These are phyloP conservation scores for Euphorbia peplus DNA, from an alignment of 345 rosid genomes.

Conservation along the genomic window DNA sequence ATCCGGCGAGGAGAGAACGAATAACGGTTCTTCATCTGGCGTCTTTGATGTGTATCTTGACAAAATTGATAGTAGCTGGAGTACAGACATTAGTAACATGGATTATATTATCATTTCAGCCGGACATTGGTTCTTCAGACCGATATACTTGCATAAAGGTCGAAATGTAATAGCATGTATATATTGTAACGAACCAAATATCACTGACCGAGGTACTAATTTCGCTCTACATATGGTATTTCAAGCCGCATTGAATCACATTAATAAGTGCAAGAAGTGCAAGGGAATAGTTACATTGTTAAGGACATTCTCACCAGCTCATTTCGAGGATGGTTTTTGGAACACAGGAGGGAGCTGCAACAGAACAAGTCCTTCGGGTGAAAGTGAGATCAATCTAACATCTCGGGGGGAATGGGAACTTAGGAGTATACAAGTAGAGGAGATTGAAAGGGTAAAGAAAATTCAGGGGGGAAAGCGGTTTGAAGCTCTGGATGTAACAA, in stretches of 20 bases:
- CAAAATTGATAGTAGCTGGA: constrained; percentile 51
- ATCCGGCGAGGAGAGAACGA: constrained; percentile 40
- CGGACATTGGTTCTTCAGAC: constrained; percentile 83
- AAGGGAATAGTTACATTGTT: constrained; percentile 37
- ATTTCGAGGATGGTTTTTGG: constrained; percentile 85
- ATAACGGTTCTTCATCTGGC: constrained; percentile 49
- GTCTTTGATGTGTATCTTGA: constrained; percentile 42
- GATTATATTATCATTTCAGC: constrained; percentile 61
- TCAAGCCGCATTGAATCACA: constrained; percentile 42
- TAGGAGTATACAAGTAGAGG: constrained; percentile 50
- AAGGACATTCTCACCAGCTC: constrained; percentile 84
- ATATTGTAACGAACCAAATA: constrained; percentile 49
- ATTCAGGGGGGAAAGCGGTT: constrained; percentile 36
- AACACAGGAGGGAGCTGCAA: constrained; percentile 66
- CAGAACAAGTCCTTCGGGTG: constrained; percentile 48
- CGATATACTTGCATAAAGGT: constrained; percentile 43
- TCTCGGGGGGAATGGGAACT: constrained; percentile 46
- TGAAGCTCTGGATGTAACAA: constrained; percentile 55
- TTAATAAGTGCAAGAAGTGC: constrained; percentile 38
- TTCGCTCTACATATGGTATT: constrained; percentile 50
- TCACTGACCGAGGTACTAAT: constrained; percentile 39
- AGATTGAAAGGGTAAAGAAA: constrained; percentile 31
- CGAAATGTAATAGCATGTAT: constrained; percentile 50
- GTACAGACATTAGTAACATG: constrained; percentile 27
- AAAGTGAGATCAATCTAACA: constrained; percentile 19